Conservation (phyloP, 257 asterid genomes). For the Fraxinus excelsior region DNA sequence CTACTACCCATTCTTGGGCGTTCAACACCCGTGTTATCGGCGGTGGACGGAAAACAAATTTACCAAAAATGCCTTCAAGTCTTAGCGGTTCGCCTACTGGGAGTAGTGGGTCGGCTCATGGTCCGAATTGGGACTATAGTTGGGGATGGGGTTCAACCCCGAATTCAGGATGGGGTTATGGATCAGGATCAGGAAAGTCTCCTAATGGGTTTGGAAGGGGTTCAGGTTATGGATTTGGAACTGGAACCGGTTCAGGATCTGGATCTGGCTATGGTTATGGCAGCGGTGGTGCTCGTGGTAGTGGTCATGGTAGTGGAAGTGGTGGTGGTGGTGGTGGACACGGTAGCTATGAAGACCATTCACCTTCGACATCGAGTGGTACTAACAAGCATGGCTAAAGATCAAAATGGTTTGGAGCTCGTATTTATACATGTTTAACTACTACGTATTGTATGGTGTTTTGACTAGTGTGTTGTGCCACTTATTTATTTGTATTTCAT, state of each 20-base stretch:
- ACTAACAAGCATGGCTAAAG: constrained; percentile 32
- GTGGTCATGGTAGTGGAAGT: constrained; percentile 45
- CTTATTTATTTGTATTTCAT: background rate
- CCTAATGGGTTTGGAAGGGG: constrained; percentile 48
- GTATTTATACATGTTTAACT: background rate
- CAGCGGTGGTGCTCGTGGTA: constrained; percentile 44
- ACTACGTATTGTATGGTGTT: background rate
- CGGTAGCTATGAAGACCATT: constrained; percentile 17
- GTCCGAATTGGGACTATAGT: constrained; percentile 48
- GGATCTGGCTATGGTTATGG: constrained; percentile 51
- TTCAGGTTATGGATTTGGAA: constrained; percentile 43
- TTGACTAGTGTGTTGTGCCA: background rate
- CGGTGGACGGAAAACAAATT: constrained; percentile 18
- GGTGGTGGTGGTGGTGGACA: constrained; percentile 28
- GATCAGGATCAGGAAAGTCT: constrained; percentile 56
- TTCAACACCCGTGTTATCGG: constrained; percentile 6
- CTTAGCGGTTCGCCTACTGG: constrained; percentile 30
- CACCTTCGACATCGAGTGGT: constrained; percentile 5
- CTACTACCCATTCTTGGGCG: constrained; percentile 18
- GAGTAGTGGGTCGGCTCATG: constrained; percentile 46
- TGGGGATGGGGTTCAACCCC: constrained; percentile 65
- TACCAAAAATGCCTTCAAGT: constrained; percentile 10
- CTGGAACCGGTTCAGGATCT: constrained; percentile 38
- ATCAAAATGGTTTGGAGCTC: background rate
- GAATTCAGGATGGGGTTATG: constrained; percentile 60